Percentiles rank a stretch among this genome's conserved stretches.
phyloP scores from a whole-genome alignment of 2,329 filamentous ascomycete genomes.

The Penicillium palitans region DNA sequence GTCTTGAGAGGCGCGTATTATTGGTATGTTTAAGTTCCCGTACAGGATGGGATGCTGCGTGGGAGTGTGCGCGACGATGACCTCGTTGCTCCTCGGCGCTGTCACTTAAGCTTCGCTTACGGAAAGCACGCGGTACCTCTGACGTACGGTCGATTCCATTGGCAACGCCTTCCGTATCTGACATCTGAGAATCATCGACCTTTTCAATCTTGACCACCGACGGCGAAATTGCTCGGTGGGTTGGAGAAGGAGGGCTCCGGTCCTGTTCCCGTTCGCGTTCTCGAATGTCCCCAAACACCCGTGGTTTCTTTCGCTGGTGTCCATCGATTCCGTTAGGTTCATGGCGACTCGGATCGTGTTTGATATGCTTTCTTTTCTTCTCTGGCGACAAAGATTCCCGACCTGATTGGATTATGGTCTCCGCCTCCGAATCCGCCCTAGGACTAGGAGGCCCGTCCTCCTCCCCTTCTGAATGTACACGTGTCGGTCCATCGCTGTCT shows the following conservation, averaged over 20 bases:
- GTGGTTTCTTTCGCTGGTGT: constrained; percentile 33
- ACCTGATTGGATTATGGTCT: constrained; percentile 52
- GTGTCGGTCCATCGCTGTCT: constrained; percentile 25
- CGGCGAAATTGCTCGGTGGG: constrained; percentile 33
- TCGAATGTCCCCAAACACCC: constrained; percentile 27
- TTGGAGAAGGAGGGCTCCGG: constrained; percentile 26
- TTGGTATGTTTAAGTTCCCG: constrained; percentile 32
- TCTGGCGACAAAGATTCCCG: constrained; percentile 48
- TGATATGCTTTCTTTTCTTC: constrained; percentile 46
- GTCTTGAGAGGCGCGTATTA: constrained; percentile 29
- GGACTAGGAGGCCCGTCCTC: constrained; percentile 40
- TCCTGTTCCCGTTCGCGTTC: constrained; percentile 22
- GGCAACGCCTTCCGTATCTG: constrained; percentile 23
- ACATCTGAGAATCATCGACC: constrained; percentile 30
- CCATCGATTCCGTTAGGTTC: constrained; percentile 27
- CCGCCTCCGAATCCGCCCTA: constrained; percentile 50
- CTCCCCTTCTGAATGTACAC: constrained; percentile 30
- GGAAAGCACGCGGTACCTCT: constrained; percentile 27
- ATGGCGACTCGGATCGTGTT: constrained; percentile 38
- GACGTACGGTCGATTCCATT: constrained; percentile 10
- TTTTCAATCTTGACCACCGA: constrained; percentile 42
- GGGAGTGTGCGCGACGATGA: constrained; percentile 27
- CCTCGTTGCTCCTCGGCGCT: constrained; percentile 34
- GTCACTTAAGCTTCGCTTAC: constrained; percentile 43
- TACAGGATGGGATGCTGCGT: constrained; percentile 20